A percentile compares a stretch with the other conserved stretches of the same genome.
These are phyloP conservation scores for Tritrichomonas foetus DNA, from an alignment of 208 protist genomes.

Conservation along the genomic window DNA sequence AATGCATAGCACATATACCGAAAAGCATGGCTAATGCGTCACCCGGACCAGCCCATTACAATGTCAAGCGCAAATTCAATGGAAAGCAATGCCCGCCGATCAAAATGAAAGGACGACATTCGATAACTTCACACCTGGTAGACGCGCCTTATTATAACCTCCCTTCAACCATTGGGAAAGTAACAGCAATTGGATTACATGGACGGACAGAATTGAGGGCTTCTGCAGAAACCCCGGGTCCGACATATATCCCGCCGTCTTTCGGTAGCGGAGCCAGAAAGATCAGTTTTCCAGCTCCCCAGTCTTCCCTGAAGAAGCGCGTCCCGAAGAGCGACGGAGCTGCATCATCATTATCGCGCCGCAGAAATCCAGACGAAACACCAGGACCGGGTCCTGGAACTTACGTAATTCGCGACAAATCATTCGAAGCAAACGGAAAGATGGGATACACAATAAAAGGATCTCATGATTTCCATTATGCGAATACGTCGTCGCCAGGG, in stretches of 20 bases:
- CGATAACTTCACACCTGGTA: not conserved
- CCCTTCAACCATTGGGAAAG: not conserved
- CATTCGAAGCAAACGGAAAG: conserved; percentile 10
- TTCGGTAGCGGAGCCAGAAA: not conserved
- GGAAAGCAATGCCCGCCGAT: not conserved
- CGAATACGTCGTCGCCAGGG: not conserved
- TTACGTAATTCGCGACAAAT: not conserved
- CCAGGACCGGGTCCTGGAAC: not conserved
- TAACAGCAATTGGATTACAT: not conserved
- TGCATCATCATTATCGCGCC: too few species aligned
- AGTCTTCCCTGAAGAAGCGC: not conserved
- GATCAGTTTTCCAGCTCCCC: not conserved
- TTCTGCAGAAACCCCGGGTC: not conserved
- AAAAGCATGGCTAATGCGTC: not conserved
- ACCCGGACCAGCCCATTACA: not conserved
- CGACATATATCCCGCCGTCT: not conserved
- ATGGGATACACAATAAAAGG: not conserved
- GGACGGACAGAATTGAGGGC: not conserved
- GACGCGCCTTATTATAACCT: not conserved
- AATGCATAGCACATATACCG: not conserved
- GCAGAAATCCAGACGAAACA: not conserved
- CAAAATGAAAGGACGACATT: not conserved
- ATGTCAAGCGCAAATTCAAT: not conserved
- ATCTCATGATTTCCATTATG: not conserved
- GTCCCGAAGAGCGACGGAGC: not conserved